Evolutionary conservation across 495 filamentous ascomycete species (phyloP).

Genomic region (Aspergillus egyptiacus): DNA sequence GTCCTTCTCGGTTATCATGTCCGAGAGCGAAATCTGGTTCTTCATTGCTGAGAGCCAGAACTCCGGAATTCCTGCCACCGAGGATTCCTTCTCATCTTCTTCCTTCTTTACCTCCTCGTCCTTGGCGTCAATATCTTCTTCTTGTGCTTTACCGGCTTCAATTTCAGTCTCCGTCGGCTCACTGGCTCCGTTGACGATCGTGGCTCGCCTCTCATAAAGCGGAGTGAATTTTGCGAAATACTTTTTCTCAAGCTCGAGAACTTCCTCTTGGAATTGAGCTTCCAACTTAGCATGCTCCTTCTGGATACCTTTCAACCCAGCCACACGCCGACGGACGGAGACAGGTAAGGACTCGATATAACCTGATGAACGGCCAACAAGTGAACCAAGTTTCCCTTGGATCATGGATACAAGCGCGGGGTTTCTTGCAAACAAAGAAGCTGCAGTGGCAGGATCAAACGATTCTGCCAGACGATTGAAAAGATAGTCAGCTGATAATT

Average conservation of each 20-base stretch:
- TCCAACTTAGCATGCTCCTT: constrained; percentile 98
- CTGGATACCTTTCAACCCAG: constrained; percentile 94
- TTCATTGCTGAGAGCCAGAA: constrained; percentile 99
- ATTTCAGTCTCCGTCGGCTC: constrained; percentile 87
- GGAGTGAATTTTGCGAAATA: constrained; percentile 98
- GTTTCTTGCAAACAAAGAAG: constrained; percentile 88
- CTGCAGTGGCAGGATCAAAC: constrained; percentile 77
- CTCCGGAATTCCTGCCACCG: constrained; percentile 79
- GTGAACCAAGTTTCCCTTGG: constrained; percentile 85
- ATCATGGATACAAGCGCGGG: constrained; percentile 93
- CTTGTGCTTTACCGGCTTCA: constrained; percentile 75
- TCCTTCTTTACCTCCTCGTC: constrained; percentile 46
- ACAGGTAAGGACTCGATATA: constrained; percentile 94
- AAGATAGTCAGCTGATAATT: no score
- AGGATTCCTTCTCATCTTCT: constrained; percentile 43
- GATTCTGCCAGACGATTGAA: constrained; percentile 56
- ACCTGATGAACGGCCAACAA: constrained; percentile 92
- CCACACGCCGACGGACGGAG: constrained; percentile 83
- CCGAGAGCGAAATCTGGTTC: constrained; percentile 91
- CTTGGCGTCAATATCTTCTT: constrained; percentile 54
- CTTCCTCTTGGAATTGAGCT: constrained; percentile 96
- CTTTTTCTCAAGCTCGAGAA: constrained; percentile 96
- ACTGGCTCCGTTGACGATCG: constrained; percentile 80
- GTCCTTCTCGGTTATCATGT: constrained; percentile 97
- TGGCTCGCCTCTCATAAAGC: constrained; percentile 89